Conservation (phyloP, 352 stramenopile species). For the Globisporangium middletonii region DNA sequence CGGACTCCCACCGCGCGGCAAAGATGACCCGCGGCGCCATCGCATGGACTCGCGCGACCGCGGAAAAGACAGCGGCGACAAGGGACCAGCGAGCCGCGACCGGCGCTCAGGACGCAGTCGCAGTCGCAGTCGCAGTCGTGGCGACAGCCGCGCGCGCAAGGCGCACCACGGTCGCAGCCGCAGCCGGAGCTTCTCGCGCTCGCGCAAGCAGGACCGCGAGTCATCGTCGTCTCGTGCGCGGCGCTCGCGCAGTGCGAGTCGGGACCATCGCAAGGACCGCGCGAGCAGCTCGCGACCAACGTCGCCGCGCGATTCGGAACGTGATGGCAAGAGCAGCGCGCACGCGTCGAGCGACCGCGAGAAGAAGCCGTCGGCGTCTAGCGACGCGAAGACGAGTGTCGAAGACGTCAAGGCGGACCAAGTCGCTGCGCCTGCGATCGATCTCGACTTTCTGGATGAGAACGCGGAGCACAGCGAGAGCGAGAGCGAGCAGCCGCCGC, state of each 20-base stretch:
- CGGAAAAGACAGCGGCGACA: constrained; percentile 24
- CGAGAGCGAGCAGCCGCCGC: constrained; percentile 21
- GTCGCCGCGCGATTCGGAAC: constrained; percentile 6
- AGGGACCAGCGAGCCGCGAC: constrained; percentile 6
- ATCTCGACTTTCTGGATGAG: constrained; percentile 80
- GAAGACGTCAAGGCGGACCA: constrained; percentile 78
- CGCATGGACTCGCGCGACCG: constrained; percentile 38
- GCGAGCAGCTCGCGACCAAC: constrained; percentile 10
- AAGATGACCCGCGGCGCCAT: constrained; percentile 39
- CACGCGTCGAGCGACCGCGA: neutral
- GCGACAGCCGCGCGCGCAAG: constrained; percentile 15
- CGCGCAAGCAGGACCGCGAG: constrained; percentile 32
- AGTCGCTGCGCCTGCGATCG: constrained; percentile 74
- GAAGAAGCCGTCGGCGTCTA: neutral
- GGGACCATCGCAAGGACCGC: constrained; percentile 16
- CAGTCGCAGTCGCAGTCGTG: constrained; percentile 32
- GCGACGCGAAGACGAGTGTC: constrained; percentile 14
- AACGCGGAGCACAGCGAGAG: constrained; percentile 34
- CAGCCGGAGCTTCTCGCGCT: constrained; percentile 43
- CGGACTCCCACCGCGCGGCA: constrained; percentile 22
- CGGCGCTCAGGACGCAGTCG: constrained; percentile 30
- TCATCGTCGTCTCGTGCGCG: constrained; percentile 19
- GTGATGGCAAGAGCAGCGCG: constrained; percentile 3
- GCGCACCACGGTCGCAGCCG: constrained; percentile 30
- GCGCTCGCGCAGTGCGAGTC: constrained; percentile 45